A percentile compares a stretch with the other conserved stretches of the same genome.
These are phyloP conservation scores for Nephelium lappaceum DNA, from an alignment of 345 rosid species.

Conservation along the genomic window DNA sequence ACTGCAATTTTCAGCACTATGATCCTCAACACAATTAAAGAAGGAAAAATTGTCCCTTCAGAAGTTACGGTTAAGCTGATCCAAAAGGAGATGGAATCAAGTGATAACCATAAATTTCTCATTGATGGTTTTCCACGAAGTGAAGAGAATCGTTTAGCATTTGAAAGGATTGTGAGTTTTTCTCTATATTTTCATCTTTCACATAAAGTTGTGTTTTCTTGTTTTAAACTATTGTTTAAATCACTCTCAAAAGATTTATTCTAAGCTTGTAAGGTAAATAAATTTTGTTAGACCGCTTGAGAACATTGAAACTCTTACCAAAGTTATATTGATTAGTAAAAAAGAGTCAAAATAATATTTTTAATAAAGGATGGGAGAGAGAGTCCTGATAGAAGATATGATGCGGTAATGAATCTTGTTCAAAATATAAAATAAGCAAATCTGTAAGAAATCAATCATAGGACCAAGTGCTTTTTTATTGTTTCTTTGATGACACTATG, in stretches of 20 bases:
- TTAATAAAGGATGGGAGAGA: neutral
- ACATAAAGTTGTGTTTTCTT: neutral
- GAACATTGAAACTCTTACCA: neutral
- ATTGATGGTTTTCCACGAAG: conserved; percentile 90
- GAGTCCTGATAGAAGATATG: neutral
- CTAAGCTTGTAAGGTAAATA: conserved; percentile 5
- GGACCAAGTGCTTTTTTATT: neutral
- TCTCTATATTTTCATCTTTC: neutral
- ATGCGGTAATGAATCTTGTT: conserved; percentile 2
- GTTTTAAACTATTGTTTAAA: neutral
- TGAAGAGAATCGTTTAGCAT: conserved; percentile 81
- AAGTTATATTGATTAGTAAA: neutral
- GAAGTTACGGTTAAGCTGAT: conserved; percentile 76
- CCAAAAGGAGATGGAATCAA: conserved; percentile 64
- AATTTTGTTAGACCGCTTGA: conserved; percentile 9
- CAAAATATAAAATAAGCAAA: neutral
- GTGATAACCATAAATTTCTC: conserved; percentile 58
- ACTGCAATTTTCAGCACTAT: conserved; percentile 46
- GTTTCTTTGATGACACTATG: neutral
- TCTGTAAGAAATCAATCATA: neutral
- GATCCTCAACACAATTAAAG: conserved; percentile 67
- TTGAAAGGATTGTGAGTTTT: conserved; percentile 66
- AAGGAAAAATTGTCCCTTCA: conserved; percentile 89
- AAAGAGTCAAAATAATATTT: neutral
- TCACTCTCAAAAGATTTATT: neutral